Evolutionary conservation across 805 yeast species (phyloP), one percentile per base, ranked within the genome.

Genomic region (Spathaspora hagerdaliae): DNA sequence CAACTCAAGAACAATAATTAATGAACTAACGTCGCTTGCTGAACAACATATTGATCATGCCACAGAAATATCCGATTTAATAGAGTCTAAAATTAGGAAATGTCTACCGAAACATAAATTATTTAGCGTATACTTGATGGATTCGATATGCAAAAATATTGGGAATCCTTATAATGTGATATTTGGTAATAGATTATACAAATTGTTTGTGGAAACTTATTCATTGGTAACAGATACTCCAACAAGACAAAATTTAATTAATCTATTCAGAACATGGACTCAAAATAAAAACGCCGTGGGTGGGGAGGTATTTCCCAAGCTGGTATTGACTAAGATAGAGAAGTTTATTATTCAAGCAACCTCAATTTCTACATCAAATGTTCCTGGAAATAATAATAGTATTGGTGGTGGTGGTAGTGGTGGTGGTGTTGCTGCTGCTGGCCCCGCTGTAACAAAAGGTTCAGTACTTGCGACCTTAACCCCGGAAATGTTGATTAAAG

Each of bases 161-260:
- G 75, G 77, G 12, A 70, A 64, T 46, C 77, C 77, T 7, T 71
- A 69, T 56, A 69, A 69, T 49, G 47, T 67, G 39, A 52, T 70
- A 41, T 70, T 71, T 51, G 66, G 67, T 36, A 48, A 55, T 19
- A 62, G 63, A 42, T 51, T 71, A 36, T 69, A 61, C 54, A 57
- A 57, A 42, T 55, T 57, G 38, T 71, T 69, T 54, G 64, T 72
- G 3, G 73, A 68, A 43, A 60, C 71, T 2, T 71, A 69, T 51
- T 53, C 63, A 43, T 57, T 70, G 37, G 73, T 69, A 38, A 62
- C 70, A 33, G 74, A 71, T 51, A 64, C 67, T 1, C 56, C 60
- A 14, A 68, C 74, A 13, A 55, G 76, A 48, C 74, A 67, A 48
- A 55, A 57, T 47, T 55, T 71, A 49, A 69, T 70, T 44, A 68